Evolutionary conservation across 768 basidiomycete genomes (phyloP).

Genomic region (Mycena galopus): DNA sequence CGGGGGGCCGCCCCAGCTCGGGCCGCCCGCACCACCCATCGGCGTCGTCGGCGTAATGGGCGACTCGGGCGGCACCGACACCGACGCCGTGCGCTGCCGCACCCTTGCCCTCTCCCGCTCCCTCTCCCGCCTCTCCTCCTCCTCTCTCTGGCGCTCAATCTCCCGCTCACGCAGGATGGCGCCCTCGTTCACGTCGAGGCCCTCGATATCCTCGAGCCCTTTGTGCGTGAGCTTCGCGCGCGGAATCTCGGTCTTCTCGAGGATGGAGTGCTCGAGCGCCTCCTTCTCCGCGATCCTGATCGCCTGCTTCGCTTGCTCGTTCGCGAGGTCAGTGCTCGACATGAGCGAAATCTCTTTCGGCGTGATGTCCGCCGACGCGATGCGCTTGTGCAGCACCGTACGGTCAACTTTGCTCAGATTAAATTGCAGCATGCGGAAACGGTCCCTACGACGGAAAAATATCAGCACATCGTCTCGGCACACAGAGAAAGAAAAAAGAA

Average conservation of each 20-base stretch:
- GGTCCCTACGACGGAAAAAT: constrained; percentile 67
- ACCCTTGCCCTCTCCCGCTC: constrained; percentile 78
- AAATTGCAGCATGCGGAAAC: constrained; percentile 91
- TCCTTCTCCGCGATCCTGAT: constrained; percentile 88
- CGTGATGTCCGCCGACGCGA: constrained; percentile 74
- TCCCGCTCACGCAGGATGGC: constrained; percentile 63
- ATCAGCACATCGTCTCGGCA: constrained; percentile 23
- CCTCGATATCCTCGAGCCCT: constrained; percentile 92
- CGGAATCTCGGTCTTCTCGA: constrained; percentile 77
- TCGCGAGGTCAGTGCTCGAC: constrained; percentile 91
- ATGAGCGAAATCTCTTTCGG: constrained; percentile 83
- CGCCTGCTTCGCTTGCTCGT: constrained; percentile 86
- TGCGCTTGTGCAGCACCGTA: constrained; percentile 81
- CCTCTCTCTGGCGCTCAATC: constrained; percentile 71
- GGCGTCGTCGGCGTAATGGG: constrained; percentile 56
- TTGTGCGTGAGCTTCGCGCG: constrained; percentile 92
- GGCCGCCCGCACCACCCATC: constrained; percentile 43
- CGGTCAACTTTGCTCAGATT: constrained; percentile 90
- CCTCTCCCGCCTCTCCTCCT: constrained; percentile 71
- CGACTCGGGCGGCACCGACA: constrained; percentile 82
- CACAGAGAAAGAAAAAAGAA: constrained; percentile 2
- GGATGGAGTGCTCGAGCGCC: constrained; percentile 86
- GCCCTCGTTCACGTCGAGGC: constrained; percentile 59
- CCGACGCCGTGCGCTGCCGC: constrained; percentile 66
- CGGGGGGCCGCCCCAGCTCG: constrained; percentile 75